Conservation (phyloP, 108 stramenopile genomes). For the Cyclotella sp. region DNA sequence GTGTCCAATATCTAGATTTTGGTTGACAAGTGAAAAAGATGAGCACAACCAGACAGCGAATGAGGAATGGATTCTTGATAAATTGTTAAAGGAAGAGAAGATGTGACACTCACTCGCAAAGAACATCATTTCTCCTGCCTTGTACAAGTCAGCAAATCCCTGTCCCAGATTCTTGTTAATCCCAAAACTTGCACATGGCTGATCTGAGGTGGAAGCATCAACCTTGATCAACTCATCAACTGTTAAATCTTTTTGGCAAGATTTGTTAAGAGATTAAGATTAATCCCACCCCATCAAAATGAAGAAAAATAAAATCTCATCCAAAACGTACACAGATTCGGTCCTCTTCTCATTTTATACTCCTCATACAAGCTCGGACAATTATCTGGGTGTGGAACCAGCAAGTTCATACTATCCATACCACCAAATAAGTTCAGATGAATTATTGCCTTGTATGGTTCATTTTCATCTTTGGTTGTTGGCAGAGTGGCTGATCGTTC, state of each 20-base stretch:
- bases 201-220: constrained; percentile 39
- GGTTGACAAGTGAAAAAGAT: not conserved
- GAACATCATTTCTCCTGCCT: constrained; percentile 43
- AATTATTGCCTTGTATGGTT: constrained; percentile 34
- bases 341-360: constrained; percentile 21
- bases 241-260: not conserved
- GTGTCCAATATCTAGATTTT: constrained; percentile 10
- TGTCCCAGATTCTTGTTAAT: constrained; percentile 40
- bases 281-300: too few relatives aligned
- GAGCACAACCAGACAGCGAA: not conserved
- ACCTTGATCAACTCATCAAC: constrained; percentile 18
- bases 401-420: not conserved
- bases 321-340: not conserved
- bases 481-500: constrained; percentile 9
- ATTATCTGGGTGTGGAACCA: constrained; percentile 37
- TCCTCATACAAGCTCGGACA: constrained; percentile 27
- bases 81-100: not conserved
- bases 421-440: constrained; percentile 43
- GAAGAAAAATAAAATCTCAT: too few relatives aligned
- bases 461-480: constrained; percentile 1
- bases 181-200: constrained; percentile 57
- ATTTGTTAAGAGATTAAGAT: not conserved
- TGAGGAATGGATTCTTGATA: not conserved
- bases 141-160: constrained; percentile 32
- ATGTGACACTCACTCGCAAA: constrained; percentile 17